Evolutionary conservation across 163 green algal species (phyloP).

Genomic region (Scenedesmus sp.): DNA sequence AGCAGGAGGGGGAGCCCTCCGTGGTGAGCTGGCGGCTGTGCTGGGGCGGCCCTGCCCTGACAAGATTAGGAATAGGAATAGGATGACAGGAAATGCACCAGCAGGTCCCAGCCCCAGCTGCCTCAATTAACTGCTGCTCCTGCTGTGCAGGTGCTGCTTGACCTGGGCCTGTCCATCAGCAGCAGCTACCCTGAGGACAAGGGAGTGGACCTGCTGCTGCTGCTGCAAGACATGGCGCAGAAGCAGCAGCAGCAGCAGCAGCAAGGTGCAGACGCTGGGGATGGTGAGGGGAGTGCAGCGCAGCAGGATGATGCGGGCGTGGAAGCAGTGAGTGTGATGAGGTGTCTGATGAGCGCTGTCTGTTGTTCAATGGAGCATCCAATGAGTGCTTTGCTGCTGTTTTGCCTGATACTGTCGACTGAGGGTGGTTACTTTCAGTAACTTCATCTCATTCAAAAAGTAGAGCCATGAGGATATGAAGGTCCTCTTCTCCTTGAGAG

Average conservation of each 20-base stretch:
- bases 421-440: no score
- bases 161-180: slow-evolving; percentile 91
- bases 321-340: background rate
- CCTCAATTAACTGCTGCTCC: background rate
- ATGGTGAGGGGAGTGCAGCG: background rate
- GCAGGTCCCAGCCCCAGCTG: background rate
- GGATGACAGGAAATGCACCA: no score
- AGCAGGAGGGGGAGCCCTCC: background rate
- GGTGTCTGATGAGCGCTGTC: no score
- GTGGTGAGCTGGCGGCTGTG: slow-evolving; percentile 64
- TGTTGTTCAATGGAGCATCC: no score
- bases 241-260: slow-evolving; percentile 69
- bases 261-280: background rate
- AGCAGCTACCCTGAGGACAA: slow-evolving; percentile 91
- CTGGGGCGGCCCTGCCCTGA: background rate
- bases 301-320: background rate
- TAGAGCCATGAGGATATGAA: no score
- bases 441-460: no score
- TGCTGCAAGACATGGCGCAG: slow-evolving; percentile 89
- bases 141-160: slow-evolving; percentile 75
- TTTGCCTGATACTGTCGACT: no score
- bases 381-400: no score
- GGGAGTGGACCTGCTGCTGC: slow-evolving; percentile 94
- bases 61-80: no score
- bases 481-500: no score